These are phyloP conservation scores for Carpinus fangiana DNA, from an alignment of 306 rosid genomes.

Conservation along the genomic window DNA sequence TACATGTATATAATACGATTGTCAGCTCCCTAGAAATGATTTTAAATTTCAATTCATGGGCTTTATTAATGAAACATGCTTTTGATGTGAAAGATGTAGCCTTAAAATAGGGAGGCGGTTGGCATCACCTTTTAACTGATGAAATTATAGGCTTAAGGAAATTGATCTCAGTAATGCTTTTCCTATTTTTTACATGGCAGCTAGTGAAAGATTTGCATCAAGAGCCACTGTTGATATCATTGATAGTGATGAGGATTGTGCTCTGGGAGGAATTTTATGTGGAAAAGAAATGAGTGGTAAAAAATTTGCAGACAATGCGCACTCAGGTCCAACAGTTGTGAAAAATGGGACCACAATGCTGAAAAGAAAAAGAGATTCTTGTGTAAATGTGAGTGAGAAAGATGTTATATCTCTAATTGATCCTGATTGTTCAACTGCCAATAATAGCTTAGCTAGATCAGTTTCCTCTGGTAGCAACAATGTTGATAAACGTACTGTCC, in stretches of 20 bases:
- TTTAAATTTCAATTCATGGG: background rate
- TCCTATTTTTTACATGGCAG: constrained; percentile 13
- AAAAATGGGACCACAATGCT: background rate
- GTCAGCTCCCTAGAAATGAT: background rate
- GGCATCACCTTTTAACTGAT: background rate
- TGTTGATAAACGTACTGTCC: background rate
- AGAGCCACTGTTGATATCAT: background rate
- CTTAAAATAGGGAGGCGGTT: background rate
- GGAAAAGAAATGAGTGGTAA: background rate
- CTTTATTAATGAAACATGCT: background rate
- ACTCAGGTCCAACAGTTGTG: background rate
- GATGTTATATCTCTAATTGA: constrained; percentile 1
- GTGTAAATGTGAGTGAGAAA: background rate
- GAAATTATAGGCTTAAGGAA: background rate
- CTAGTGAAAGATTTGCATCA: constrained; percentile 8
- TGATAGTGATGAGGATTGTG: constrained; percentile 31
- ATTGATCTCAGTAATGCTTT: background rate
- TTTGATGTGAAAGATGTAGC: background rate
- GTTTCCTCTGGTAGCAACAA: background rate
- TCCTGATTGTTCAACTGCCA: background rate
- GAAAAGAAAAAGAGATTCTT: constrained; percentile 28
- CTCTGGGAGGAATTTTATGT: background rate
- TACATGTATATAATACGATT: too few species aligned
- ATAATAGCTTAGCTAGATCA: background rate
- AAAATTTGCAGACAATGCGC: background rate